A percentile compares a stretch with the other conserved stretches of the same genome.
phyloP scores from a whole-genome alignment of 495 filamentous ascomycete genomes.

The Penicillium herquei region DNA sequence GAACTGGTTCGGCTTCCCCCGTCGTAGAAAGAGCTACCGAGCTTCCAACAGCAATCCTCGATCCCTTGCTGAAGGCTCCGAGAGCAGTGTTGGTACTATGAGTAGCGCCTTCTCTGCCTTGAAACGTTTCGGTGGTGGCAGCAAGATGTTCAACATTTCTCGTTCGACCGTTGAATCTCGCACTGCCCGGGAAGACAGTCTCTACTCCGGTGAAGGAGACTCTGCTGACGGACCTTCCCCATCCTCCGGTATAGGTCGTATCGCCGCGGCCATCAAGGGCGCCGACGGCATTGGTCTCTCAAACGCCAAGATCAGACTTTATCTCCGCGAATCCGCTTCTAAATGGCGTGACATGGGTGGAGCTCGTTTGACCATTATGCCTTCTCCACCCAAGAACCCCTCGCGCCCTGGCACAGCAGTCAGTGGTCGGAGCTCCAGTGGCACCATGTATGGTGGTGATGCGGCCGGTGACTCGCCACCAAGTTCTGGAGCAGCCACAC shows the following conservation, averaged over 20 bases:
- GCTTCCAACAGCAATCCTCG: conserved; percentile 49
- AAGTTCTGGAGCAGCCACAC: conserved; percentile 36
- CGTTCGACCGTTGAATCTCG: conserved; percentile 58
- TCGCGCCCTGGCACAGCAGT: conserved; percentile 34
- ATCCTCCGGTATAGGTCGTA: conserved; percentile 55
- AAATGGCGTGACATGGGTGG: conserved; percentile 92
- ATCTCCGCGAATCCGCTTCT: conserved; percentile 69
- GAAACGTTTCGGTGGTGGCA: conserved; percentile 62
- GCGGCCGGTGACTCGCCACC: conserved; percentile 23
- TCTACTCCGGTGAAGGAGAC: conserved; percentile 59
- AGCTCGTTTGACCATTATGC: conserved; percentile 77
- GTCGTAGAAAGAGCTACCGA: conserved; percentile 56
- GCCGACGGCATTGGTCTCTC: conserved; percentile 59
- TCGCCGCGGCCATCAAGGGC: conserved; percentile 52
- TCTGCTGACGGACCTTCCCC: conserved; percentile 43
- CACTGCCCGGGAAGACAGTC: conserved; percentile 55
- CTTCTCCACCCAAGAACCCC: conserved; percentile 55
- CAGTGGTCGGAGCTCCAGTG: conserved; percentile 28
- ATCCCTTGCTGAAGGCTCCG: conserved; percentile 53
- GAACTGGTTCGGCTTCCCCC: conserved; percentile 46
- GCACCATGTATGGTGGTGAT: conserved; percentile 6
- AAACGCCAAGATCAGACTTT: conserved; percentile 79
- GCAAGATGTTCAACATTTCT: conserved; percentile 76
- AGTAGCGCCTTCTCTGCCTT: conserved; percentile 69
- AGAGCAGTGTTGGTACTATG: conserved; percentile 58